Evolutionary conservation across 2,329 filamentous ascomycete species (phyloP).

Genomic region (Ascochyta clinopodiicola): DNA sequence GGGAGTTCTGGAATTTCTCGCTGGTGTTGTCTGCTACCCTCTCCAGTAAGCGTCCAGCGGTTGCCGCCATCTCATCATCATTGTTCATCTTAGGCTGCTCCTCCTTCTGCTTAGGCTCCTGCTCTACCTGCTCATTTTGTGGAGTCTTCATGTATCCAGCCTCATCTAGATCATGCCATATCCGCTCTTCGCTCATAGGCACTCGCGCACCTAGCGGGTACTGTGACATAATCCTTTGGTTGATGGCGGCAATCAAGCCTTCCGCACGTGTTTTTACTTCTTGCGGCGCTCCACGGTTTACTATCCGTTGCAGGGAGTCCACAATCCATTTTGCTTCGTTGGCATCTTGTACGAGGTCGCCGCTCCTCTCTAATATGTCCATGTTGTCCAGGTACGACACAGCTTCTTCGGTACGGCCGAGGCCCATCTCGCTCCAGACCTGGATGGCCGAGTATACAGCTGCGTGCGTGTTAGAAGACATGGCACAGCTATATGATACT

Average conservation of each 20-base stretch:
- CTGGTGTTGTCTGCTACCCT: conserved; percentile 72
- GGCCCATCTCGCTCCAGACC: conserved; percentile 42
- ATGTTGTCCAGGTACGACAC: conserved; percentile 35
- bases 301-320: conserved; percentile 39
- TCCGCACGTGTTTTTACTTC: conserved; percentile 36
- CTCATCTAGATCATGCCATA: conserved; percentile 40
- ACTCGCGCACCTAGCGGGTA: conserved; percentile 36
- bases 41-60: conserved; percentile 73
- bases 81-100: conserved; percentile 48
- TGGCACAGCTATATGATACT: conserved; percentile 19
- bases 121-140: conserved; percentile 21
- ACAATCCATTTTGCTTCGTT: conserved; percentile 44
- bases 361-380: conserved; percentile 32
- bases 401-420: conserved; percentile 35
- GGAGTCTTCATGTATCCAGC: conserved; percentile 39
- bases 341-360: conserved; percentile 35
- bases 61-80: conserved; percentile 73
- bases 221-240: conserved; percentile 46
- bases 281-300: conserved; percentile 32
- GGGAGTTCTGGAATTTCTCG: conserved; percentile 78
- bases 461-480: conserved; percentile 25
- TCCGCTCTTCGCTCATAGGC: conserved; percentile 30
- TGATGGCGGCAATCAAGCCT: conserved; percentile 39
- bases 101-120: conserved; percentile 41
- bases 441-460: conserved; percentile 45